Conservation (phyloP, 306 rosid species). For the Castanea mollissima region DNA sequence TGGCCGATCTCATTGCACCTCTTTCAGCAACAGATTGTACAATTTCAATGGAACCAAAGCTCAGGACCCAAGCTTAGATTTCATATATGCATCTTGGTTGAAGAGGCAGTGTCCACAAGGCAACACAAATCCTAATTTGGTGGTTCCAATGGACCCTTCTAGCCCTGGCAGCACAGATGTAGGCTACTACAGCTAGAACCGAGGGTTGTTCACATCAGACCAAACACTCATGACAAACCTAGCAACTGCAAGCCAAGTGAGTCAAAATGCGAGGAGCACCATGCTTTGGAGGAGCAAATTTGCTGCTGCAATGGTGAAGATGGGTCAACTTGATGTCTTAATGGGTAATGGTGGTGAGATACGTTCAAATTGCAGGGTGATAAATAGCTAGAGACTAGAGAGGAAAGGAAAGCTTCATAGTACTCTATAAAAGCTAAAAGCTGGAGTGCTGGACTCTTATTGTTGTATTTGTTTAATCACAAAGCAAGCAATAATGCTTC, state of each 20-base stretch:
- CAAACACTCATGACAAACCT: conserved; percentile 48
- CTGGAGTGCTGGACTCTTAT: background rate
- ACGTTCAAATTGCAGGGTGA: conserved; percentile 52
- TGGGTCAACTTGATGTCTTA: conserved; percentile 57
- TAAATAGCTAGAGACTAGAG: background rate
- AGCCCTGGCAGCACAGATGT: conserved; percentile 44
- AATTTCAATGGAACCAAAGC: conserved; percentile 50
- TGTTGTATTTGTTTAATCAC: background rate
- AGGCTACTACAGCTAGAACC: conserved; percentile 45
- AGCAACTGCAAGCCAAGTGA: conserved; percentile 47
- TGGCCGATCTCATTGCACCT: conserved; percentile 64
- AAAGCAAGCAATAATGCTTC: conserved; percentile 18
- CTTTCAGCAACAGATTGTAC: conserved; percentile 58
- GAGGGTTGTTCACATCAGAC: conserved; percentile 65
- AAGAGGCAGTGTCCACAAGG: conserved; percentile 60
- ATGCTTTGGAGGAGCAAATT: conserved; percentile 44
- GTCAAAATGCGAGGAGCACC: conserved; percentile 38
- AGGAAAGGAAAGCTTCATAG: background rate
- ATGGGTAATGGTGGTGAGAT: conserved; percentile 61
- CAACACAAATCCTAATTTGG: conserved; percentile 42
- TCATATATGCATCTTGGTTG: conserved; percentile 43
- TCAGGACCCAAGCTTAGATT: conserved; percentile 66
- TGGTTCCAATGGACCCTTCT: conserved; percentile 64
- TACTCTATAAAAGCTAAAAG: conserved; percentile 3
- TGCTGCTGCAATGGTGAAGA: conserved; percentile 66